Evolutionary conservation across 1,139 yeast genomes (phyloP).

Genomic region (Kluyveromyces sp.): DNA sequence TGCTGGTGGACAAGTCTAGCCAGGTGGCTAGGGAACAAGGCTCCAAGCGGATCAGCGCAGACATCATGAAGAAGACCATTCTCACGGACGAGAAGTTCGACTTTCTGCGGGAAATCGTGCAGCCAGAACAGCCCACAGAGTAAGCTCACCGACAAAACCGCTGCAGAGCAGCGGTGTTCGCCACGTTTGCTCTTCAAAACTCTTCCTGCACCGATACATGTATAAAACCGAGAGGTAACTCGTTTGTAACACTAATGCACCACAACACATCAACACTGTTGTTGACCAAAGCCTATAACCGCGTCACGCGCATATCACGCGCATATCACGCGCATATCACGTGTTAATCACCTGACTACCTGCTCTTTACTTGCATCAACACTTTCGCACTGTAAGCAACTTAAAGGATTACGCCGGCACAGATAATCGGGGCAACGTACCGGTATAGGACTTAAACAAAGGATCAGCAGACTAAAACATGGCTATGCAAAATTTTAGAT

Average conservation of each 20-base stretch:
- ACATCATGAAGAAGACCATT: constrained; percentile 79
- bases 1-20: constrained; percentile 78
- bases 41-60: constrained; percentile 74
- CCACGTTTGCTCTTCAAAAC: background rate
- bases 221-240: background rate
- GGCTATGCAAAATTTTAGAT: no score
- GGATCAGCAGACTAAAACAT: no score
- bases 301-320: background rate
- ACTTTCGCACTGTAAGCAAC: background rate
- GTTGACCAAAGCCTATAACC: background rate
- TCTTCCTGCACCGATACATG: background rate
- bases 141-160: background rate
- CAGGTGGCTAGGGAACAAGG: constrained; percentile 42
- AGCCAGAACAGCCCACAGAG: constrained; percentile 20
- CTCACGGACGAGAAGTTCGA: constrained; percentile 86
- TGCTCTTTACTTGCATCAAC: background rate
- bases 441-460: no score
- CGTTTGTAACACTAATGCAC: background rate
- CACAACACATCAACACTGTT: background rate
- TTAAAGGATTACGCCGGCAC: background rate
- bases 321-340: background rate
- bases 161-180: background rate
- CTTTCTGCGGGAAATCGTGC: constrained; percentile 58
- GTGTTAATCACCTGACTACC: background rate
- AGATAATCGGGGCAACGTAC: no score